Evolutionary conservation across 108 stramenopile genomes (phyloP), one percentile per base, ranked within the genome.

Genomic region (Nitzschia palea): DNA sequence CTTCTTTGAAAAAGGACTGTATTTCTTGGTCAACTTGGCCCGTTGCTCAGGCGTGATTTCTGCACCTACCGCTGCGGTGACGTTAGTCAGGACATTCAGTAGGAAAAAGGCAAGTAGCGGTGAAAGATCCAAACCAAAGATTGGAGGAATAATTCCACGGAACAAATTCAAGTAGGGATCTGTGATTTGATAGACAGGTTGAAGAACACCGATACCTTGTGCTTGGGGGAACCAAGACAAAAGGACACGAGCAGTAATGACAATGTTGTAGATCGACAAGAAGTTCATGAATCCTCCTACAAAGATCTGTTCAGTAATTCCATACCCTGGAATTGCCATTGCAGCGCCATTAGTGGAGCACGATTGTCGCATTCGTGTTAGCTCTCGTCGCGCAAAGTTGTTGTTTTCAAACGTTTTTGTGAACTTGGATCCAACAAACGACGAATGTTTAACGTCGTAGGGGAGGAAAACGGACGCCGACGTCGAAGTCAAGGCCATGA

Each of bases 121-220:
- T 67, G 80, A 82, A 20, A 95, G 65, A 68, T 95, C 94, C 67
- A 95, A 63, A 23, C 94, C 94, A 77, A 87, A 89, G 23, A 95
- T 58, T 4, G 90, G 87, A 22, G 94, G 94, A 53, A 92, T 88
- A 27, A 90, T 76, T 2, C 89, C 89, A 3, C 94, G 81, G 63
- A 95, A 96, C 36, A 90, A 63, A 65, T 96, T 97, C 42, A 97
- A 66, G 70, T 90, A 96, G 5, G 95, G 95, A 86, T 96, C 96
- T 0, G 96, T 95, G 35, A 97, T 88, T 22, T 81, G 76, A 56
- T 57, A 96, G 10, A 96, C 82, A 3, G 95, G 95, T 63, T 94
- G 89, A 32, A 96, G 71, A 29, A 59, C 65, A 2, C 52, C 85
- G 27, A 86, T 78, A 30, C 76, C 33, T 52, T 88, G 84, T 17